These are phyloP conservation scores for Suillus cothurnatus DNA, from an alignment of 768 basidiomycete species.

Conservation along the genomic window DNA sequence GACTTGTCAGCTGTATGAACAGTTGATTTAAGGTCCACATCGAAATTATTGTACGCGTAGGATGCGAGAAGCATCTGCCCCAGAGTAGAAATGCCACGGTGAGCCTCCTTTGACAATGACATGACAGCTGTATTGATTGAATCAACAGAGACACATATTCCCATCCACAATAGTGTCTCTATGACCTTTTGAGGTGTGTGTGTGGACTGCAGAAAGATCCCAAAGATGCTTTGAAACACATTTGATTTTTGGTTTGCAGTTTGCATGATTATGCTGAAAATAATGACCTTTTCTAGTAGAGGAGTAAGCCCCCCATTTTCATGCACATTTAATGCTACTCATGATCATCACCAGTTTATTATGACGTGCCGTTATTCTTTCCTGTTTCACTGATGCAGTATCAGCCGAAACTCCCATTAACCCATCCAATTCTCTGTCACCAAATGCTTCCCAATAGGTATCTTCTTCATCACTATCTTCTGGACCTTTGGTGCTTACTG, in stretches of 20 bases:
- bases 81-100: constrained; percentile 17
- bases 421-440: constrained; percentile 8
- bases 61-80: constrained; percentile 26
- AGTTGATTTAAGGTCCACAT: constrained; percentile 36
- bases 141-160: constrained; percentile 32
- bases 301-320: not conserved
- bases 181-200: constrained; percentile 32
- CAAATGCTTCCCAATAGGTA: constrained; percentile 10
- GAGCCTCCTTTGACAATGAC: constrained; percentile 30
- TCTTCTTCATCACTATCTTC: not conserved
- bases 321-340: not conserved
- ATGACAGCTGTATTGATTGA: constrained; percentile 26
- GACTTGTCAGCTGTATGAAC: constrained; percentile 34
- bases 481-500: not conserved
- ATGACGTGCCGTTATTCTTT: not conserved
- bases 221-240: constrained; percentile 13
- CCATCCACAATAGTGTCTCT: constrained; percentile 32
- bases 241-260: constrained; percentile 34
- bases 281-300: constrained; percentile 15
- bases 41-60: constrained; percentile 47
- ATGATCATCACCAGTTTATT: not conserved
- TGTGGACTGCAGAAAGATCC: constrained; percentile 25
- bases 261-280: constrained; percentile 23
- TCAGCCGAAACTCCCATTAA: not conserved
- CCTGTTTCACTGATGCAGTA: not conserved